Evolutionary conservation across 768 basidiomycete genomes (phyloP).

Genomic region (Suillus paluster): DNA sequence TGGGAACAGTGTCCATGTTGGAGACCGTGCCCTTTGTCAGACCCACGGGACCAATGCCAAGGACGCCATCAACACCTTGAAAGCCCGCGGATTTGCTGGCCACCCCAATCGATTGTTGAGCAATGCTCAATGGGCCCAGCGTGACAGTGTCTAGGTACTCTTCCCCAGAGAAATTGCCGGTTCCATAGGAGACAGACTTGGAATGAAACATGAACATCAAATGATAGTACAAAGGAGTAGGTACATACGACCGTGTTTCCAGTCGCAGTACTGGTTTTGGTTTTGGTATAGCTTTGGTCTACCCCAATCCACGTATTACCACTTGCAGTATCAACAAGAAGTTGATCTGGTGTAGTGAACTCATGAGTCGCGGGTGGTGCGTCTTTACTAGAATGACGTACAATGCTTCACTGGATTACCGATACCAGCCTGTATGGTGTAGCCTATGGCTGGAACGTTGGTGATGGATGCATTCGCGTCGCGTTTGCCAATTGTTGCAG

Average conservation of each 20-base stretch:
- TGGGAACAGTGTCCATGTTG: slow-evolving; percentile 10
- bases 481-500: not conserved
- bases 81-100: slow-evolving; percentile 31
- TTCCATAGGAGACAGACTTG: slow-evolving; percentile 24
- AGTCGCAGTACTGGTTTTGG: slow-evolving; percentile 6
- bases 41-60: slow-evolving; percentile 16
- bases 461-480: not conserved
- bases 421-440: slow-evolving; percentile 25
- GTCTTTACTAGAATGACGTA: slow-evolving; percentile 11
- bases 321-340: slow-evolving; percentile 25
- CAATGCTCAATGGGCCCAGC: slow-evolving; percentile 18
- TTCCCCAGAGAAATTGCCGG: slow-evolving; percentile 22
- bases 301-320: slow-evolving; percentile 26
- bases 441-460: slow-evolving; percentile 23
- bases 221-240: not conserved
- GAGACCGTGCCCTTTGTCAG: slow-evolving; percentile 11
- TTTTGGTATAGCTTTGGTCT: slow-evolving; percentile 9
- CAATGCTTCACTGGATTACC: slow-evolving; percentile 22
- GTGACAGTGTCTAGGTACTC: slow-evolving; percentile 22
- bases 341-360: slow-evolving; percentile 14
- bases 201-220: not conserved
- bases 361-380: not conserved
- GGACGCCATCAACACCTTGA: slow-evolving; percentile 38
- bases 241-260: slow-evolving; percentile 11
- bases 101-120: slow-evolving; percentile 38